Evolutionary conservation across 2,329 filamentous ascomycete genomes (phyloP).

Genomic region (Colletotrichum kahawae): DNA sequence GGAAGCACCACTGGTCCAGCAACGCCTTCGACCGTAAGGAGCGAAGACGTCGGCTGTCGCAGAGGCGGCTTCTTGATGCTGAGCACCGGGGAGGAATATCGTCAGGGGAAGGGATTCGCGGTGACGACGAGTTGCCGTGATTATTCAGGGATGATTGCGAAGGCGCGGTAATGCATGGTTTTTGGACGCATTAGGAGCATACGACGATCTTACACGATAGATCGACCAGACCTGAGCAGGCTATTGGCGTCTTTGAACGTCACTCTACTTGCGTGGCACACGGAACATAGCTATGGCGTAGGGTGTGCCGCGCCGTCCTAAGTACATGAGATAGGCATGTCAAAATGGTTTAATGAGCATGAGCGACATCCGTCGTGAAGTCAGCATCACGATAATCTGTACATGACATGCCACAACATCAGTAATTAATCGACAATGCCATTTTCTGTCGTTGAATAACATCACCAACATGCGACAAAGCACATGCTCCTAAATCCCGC

Average conservation of each 20-base stretch:
- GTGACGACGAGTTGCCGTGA: not conserved
- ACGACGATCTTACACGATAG: not conserved
- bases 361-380: not conserved
- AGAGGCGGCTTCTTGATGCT: not conserved
- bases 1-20: not conserved
- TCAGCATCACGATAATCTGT: not conserved
- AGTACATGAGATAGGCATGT: not conserved
- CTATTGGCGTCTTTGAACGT: not conserved
- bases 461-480: not conserved
- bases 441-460: not conserved
- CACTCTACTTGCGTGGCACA: not conserved
- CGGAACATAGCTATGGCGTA: not conserved
- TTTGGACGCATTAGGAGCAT: not conserved
- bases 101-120: not conserved
- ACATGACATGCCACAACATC: not conserved
- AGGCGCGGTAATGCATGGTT: not conserved
- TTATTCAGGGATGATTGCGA: not conserved
- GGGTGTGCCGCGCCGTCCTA: not conserved
- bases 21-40: not conserved
- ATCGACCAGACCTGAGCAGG: not conserved
- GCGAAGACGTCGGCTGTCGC: not conserved
- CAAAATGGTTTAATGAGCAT: not conserved
- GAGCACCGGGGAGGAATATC: conserved; percentile 5
- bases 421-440: not conserved
- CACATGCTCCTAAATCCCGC: not conserved